phyloP scores from a whole-genome alignment of 257 asterid species.

The Catharanthus roseus region DNA sequence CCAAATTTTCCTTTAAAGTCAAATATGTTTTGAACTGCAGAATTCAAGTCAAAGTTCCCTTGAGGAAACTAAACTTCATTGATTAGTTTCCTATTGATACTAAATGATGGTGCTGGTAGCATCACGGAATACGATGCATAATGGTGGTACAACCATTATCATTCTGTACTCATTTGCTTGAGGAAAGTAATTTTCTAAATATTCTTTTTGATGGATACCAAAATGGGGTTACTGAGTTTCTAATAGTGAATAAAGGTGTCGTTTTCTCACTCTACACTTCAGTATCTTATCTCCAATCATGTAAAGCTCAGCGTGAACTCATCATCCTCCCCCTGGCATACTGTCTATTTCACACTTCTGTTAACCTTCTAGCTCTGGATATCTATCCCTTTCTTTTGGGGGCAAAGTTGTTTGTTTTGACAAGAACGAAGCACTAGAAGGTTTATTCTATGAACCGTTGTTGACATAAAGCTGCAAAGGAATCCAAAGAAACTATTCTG shows the following conservation, averaged over 20 bases:
- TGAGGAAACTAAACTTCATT: neutral
- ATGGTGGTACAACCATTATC: neutral
- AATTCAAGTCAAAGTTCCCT: neutral
- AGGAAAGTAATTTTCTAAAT: neutral
- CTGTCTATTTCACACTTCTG: neutral
- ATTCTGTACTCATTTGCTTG: neutral
- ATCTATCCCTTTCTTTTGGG: neutral
- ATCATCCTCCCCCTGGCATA: neutral
- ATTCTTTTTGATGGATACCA: neutral
- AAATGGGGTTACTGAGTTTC: too few species aligned
- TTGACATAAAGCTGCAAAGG: neutral
- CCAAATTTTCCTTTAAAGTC: neutral
- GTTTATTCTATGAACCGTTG: neutral
- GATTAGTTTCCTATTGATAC: neutral
- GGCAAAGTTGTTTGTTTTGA: neutral
- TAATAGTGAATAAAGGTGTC: neutral
- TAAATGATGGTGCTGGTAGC: neutral
- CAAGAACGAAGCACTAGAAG: neutral
- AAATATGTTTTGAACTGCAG: neutral
- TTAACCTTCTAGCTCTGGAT: neutral
- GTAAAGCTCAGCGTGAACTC: neutral
- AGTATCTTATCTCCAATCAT: neutral
- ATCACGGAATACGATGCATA: neutral
- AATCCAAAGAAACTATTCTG: neutral
- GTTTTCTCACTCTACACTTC: neutral